A percentile compares a stretch with the other conserved stretches of the same genome.
These are phyloP conservation scores for Pistacia atlantica DNA, from an alignment of 345 rosid species.

Conservation along the genomic window DNA sequence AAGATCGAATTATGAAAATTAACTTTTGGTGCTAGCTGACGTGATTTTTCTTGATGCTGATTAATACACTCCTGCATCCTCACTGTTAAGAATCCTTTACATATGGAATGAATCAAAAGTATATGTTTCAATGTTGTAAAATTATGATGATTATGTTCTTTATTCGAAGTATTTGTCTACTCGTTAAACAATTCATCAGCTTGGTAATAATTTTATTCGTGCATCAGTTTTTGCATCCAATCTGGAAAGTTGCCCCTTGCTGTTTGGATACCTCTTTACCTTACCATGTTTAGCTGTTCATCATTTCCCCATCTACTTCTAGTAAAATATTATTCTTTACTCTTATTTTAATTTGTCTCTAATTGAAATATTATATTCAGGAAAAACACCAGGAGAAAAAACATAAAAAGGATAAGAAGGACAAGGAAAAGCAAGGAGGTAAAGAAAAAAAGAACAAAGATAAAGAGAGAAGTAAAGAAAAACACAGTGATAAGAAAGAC, in stretches of 20 bases:
- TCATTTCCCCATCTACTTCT: neutral
- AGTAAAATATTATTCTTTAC: neutral
- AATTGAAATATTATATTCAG: slow-evolving; percentile 31
- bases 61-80: neutral
- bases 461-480: slow-evolving; percentile 60
- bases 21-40: neutral
- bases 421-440: slow-evolving; percentile 50
- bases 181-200: neutral
- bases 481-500: slow-evolving; percentile 47
- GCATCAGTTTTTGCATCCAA: neutral
- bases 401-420: slow-evolving; percentile 55
- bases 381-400: slow-evolving; percentile 58
- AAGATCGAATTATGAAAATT: neutral
- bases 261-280: neutral
- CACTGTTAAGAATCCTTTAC: neutral
- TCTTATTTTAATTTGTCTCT: neutral
- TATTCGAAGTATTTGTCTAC: neutral
- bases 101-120: neutral
- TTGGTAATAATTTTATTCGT: neutral
- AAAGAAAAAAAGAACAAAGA: slow-evolving; percentile 45
- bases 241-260: neutral
- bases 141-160: neutral
- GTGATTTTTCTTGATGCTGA: neutral
- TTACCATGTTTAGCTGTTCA: neutral
- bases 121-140: neutral